A percentile compares a stretch with the other conserved stretches of the same genome.
These are phyloP conservation scores for Canna indica DNA, from an alignment of 176 grass and related monocot genomes.

Conservation along the genomic window DNA sequence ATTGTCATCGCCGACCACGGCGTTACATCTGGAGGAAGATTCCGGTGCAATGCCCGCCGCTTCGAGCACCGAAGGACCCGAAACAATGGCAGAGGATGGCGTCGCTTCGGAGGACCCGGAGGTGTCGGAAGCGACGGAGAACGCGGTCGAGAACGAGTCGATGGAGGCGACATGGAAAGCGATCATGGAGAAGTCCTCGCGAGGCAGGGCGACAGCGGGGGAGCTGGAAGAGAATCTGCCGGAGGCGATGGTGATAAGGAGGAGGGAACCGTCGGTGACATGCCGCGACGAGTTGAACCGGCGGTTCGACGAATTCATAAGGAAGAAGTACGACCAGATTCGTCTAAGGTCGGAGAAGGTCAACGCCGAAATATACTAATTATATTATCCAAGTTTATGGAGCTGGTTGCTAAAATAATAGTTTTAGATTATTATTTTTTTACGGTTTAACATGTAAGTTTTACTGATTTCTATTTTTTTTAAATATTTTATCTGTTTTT, in stretches of 20 bases:
- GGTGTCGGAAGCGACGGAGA: conserved; percentile 1
- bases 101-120: not conserved
- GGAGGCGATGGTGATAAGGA: conserved; percentile 7
- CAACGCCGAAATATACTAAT: not conserved
- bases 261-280: conserved; percentile 24
- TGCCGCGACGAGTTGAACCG: conserved; percentile 55
- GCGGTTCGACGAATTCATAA: conserved; percentile 83
- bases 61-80: not conserved
- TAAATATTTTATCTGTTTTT: too few relatives aligned
- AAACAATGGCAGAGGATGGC: conserved; percentile 12
- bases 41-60: conserved; percentile 27
- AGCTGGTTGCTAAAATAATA: too few relatives aligned
- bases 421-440: too few relatives aligned
- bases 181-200: conserved; percentile 58
- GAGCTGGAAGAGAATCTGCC: not conserved
- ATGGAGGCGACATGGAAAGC: conserved; percentile 75
- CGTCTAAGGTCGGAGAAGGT: not conserved
- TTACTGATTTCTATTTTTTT: too few relatives aligned
- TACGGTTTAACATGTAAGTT: too few relatives aligned
- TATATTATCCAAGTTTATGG: too few relatives aligned
- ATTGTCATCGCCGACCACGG: not conserved
- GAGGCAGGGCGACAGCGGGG: not conserved
- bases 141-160: conserved; percentile 32
- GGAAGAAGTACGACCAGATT: conserved; percentile 54
- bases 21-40: not conserved